Evolutionary conservation across 495 filamentous ascomycete species (phyloP).

Genomic region (Hypoxylon rickii): DNA sequence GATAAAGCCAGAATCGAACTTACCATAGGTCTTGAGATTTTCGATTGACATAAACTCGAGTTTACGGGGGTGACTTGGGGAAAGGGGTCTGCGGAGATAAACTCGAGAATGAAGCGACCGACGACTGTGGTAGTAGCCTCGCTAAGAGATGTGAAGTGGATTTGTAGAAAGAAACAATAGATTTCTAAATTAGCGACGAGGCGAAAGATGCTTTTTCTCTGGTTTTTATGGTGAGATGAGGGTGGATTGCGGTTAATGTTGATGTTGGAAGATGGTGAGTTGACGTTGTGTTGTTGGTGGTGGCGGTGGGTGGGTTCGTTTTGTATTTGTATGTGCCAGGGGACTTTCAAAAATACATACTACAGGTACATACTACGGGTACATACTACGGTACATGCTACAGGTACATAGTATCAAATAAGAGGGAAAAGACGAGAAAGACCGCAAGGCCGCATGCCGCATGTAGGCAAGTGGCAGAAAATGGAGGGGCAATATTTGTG

Average conservation of each 20-base stretch:
- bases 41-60: conserved; percentile 99
- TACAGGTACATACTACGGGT: no score
- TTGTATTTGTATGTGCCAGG: conserved; percentile 8
- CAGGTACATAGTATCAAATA: no score
- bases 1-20: no score
- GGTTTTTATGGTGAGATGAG: no score
- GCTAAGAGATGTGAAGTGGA: conserved; percentile 38
- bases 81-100: conserved; percentile 46
- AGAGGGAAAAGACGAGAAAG: conserved; percentile 31
- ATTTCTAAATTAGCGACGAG: conserved; percentile 11
- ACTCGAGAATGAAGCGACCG: conserved; percentile 47
- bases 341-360: no score
- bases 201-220: conserved; percentile 13
- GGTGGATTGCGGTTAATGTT: conserved; percentile 6
- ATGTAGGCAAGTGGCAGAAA: conserved; percentile 16
- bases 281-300: conserved; percentile 31
- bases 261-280: conserved; percentile 19
- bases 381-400: no score
- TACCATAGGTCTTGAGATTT: conserved; percentile 99
- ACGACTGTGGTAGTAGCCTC: conserved; percentile 43
- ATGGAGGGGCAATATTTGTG: conserved; percentile 38
- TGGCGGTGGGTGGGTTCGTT: conserved; percentile 36
- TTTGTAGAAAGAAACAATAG: conserved; percentile 5
- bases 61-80: conserved; percentile 53
- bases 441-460: no score